A percentile compares a stretch with the other conserved stretches of the same genome.
These are phyloP conservation scores for Komagataella ulmi DNA, from an alignment of 805 yeast species.

Conservation along the genomic window DNA sequence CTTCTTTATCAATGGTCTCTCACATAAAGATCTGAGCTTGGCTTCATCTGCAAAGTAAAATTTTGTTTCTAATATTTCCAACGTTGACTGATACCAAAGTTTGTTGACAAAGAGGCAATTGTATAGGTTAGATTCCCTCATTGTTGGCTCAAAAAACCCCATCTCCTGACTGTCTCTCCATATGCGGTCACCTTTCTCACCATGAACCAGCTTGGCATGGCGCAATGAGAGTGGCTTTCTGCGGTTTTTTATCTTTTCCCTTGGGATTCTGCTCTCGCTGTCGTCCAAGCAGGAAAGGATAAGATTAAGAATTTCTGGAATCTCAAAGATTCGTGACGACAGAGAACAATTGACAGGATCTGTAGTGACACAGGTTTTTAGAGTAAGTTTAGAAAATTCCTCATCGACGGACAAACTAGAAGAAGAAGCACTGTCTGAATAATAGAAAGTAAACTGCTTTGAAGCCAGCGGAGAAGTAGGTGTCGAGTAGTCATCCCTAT, in stretches of 20 bases:
- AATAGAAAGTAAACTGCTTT: not conserved
- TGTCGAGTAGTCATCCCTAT: not conserved
- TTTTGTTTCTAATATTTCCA: constrained; percentile 39
- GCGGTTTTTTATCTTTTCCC: constrained; percentile 44
- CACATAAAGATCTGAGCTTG: constrained; percentile 18
- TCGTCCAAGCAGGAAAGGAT: constrained; percentile 44
- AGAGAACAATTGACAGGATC: not conserved
- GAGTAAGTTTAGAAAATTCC: not conserved
- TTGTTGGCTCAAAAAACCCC: not conserved
- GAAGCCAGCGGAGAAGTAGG: not conserved
- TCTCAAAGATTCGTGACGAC: constrained; percentile 33
- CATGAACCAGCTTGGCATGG: constrained; percentile 59
- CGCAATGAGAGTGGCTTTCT: constrained; percentile 56
- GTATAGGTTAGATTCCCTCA: constrained; percentile 23
- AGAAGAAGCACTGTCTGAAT: not conserved
- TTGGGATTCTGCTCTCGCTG: constrained; percentile 34
- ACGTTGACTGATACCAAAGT: constrained; percentile 46
- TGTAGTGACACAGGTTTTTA: not conserved
- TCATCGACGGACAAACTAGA: not conserved
- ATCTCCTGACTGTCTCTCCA: constrained; percentile 3
- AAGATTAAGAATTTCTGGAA: constrained; percentile 62
- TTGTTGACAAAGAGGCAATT: constrained; percentile 60
- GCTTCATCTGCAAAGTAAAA: constrained; percentile 37
- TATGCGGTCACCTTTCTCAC: constrained; percentile 20
- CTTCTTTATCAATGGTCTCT: constrained; percentile 4